Conservation (phyloP, 2,329 filamentous ascomycete genomes). For the Ophiocordyceps polyrhachis-furcata region DNA sequence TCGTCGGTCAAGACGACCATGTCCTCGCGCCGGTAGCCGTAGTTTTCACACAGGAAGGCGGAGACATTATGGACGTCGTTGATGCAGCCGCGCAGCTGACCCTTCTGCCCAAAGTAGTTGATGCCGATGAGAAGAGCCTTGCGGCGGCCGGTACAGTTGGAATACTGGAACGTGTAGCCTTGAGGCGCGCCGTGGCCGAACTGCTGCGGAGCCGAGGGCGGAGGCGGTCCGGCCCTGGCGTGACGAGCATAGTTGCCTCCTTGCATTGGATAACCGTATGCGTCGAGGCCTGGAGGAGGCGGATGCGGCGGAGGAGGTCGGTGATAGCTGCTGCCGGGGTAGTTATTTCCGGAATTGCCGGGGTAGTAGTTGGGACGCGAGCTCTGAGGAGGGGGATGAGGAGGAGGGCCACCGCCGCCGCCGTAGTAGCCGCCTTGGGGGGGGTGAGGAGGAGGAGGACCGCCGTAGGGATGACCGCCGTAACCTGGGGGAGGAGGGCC, state of each 20-base stretch:
- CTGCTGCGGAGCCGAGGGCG: slow-evolving; percentile 30
- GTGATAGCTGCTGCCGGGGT: slow-evolving; percentile 4
- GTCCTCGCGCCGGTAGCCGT: slow-evolving; percentile 57
- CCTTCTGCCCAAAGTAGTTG: slow-evolving; percentile 60
- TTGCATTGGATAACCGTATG: slow-evolving; percentile 26
- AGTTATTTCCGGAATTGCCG: background rate
- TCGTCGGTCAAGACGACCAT: slow-evolving; percentile 69
- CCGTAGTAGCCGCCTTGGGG: slow-evolving; percentile 7
- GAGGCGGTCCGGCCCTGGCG: slow-evolving; percentile 19
- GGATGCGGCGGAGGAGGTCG: slow-evolving; percentile 16
- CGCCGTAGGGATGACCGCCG: slow-evolving; percentile 7
- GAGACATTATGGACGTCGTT: slow-evolving; percentile 68
- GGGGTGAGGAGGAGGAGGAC: slow-evolving; percentile 2
- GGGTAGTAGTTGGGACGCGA: slow-evolving; percentile 7
- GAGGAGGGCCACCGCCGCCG: slow-evolving; percentile 7
- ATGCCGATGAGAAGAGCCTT: slow-evolving; percentile 64
- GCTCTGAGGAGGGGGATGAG: slow-evolving; percentile 6
- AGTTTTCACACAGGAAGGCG: slow-evolving; percentile 45
- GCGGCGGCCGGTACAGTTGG: slow-evolving; percentile 51
- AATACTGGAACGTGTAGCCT: slow-evolving; percentile 58
- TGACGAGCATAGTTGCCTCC: slow-evolving; percentile 10
- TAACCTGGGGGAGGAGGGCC: slow-evolving; percentile 5
- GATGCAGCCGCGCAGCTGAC: slow-evolving; percentile 59
- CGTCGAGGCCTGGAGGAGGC: slow-evolving; percentile 23
- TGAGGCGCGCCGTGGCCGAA: slow-evolving; percentile 51